Conservation (phyloP, 2,329 filamentous ascomycete species). For the Fusarium sp. region DNA sequence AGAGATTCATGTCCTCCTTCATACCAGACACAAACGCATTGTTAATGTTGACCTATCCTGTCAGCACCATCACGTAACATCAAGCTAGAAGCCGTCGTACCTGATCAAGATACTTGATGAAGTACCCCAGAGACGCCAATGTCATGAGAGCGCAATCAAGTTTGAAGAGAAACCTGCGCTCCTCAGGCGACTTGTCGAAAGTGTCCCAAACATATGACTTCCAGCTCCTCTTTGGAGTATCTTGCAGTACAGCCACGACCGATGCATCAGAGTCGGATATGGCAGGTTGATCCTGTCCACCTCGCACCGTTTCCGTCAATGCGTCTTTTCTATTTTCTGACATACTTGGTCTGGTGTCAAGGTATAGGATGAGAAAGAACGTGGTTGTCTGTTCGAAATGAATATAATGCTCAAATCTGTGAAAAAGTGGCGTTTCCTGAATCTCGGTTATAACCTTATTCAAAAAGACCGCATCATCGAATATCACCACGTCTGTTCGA, state of each 20-base stretch:
- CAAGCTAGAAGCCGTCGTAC: slow-evolving; percentile 5
- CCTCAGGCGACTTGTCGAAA: slow-evolving; percentile 58
- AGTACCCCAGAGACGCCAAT: slow-evolving; percentile 54
- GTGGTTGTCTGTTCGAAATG: no score
- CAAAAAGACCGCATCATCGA: no score
- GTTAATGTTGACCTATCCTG: slow-evolving; percentile 42
- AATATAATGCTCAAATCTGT: no score
- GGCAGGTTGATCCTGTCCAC: rapidly evolving
- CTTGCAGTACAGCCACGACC: slow-evolving; percentile 10
- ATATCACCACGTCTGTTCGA: no score
- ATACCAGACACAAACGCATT: slow-evolving; percentile 54
- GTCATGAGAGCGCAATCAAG: slow-evolving; percentile 57
- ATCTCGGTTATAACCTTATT: no score
- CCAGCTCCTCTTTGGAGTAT: slow-evolving; percentile 50
- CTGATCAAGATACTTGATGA: slow-evolving; percentile 56
- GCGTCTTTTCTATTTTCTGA: neutral
- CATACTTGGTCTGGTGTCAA: neutral
- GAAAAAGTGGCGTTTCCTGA: no score
- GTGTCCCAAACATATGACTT: slow-evolving; percentile 63
- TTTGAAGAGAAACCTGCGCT: slow-evolving; percentile 58
- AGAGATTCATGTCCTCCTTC: slow-evolving; percentile 66
- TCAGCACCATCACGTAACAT: neutral
- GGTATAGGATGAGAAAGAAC: no score
- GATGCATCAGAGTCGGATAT: slow-evolving; percentile 15
- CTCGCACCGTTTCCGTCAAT: neutral